phyloP scores from a whole-genome alignment of 1,284 basidiomycete species.

The Austroboletus novae-zelandiae region DNA sequence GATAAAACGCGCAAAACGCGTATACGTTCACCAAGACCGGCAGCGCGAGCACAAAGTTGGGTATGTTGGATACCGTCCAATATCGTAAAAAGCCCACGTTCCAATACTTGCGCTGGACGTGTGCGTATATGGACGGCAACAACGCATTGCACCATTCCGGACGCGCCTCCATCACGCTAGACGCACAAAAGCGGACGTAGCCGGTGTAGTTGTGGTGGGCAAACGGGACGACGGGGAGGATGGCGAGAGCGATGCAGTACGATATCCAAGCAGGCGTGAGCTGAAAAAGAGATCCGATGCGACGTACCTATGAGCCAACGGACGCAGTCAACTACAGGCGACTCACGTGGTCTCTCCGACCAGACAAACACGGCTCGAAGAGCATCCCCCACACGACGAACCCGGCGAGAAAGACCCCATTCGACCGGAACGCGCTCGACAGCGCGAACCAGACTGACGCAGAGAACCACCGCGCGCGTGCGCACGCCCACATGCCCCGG shows the following conservation, averaged over 20 bases:
- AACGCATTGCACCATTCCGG: constrained; percentile 62
- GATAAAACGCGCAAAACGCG: constrained; percentile 44
- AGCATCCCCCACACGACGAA: constrained; percentile 74
- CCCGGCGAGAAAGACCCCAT: constrained; percentile 74
- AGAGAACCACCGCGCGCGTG: constrained; percentile 44
- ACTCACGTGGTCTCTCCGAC: constrained; percentile 22
- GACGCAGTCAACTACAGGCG: not conserved
- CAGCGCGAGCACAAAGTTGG: constrained; percentile 82
- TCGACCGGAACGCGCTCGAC: constrained; percentile 76
- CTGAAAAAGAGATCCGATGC: constrained; percentile 23
- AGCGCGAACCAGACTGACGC: constrained; percentile 65
- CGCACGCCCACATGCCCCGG: constrained; percentile 67
- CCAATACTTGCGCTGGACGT: constrained; percentile 89
- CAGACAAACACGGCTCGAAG: constrained; percentile 46
- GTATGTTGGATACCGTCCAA: constrained; percentile 81
- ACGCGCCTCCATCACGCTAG: not conserved
- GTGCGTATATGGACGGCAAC: constrained; percentile 76
- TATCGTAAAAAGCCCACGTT: constrained; percentile 83
- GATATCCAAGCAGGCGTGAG: constrained; percentile 30
- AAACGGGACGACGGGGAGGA: constrained; percentile 63
- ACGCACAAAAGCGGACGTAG: constrained; percentile 64
- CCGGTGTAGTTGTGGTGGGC: constrained; percentile 66
- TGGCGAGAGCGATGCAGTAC: constrained; percentile 41
- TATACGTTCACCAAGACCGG: constrained; percentile 59
- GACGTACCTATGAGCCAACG: not conserved